Evolutionary conservation across 2,329 filamentous ascomycete genomes (phyloP).

Genomic region (Aureobasidium uvarum): DNA sequence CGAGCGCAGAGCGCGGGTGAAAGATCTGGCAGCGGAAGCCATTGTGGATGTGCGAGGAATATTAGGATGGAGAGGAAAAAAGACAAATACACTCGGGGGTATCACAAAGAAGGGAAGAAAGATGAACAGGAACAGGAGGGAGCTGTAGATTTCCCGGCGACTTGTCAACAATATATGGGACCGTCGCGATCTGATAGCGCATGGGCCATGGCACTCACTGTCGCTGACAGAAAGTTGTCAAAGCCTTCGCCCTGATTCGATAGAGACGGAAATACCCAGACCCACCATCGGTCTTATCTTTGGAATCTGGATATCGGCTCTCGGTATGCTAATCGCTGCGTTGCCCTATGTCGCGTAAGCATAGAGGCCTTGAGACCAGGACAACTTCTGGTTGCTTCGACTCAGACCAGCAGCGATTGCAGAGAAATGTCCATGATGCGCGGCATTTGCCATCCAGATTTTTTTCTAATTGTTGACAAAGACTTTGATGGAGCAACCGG

Average conservation of each 20-base stretch:
- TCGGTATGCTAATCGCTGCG: neutral
- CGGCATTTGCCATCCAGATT: conserved; percentile 13
- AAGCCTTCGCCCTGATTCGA: conserved; percentile 26
- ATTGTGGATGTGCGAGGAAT: conserved; percentile 32
- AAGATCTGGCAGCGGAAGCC: conserved; percentile 41
- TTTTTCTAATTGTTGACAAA: conserved; percentile 17
- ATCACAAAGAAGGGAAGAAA: conserved; percentile 26
- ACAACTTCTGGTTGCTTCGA: neutral
- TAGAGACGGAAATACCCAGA: conserved; percentile 24
- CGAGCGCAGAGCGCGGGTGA: conserved; percentile 45
- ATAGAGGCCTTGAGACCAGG: neutral
- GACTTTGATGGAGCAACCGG: conserved; percentile 6
- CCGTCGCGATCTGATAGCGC: conserved; percentile 20
- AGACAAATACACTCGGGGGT: conserved; percentile 16
- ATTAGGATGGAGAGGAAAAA: conserved; percentile 1
- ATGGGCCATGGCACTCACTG: conserved; percentile 11
- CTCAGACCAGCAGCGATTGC: too few relatives aligned
- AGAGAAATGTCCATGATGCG: neutral
- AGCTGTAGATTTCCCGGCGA: conserved; percentile 9
- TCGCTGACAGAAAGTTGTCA: conserved; percentile 25
- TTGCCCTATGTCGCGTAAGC: neutral
- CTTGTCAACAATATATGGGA: conserved; percentile 24
- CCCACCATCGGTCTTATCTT: conserved; percentile 24
- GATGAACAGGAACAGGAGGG: neutral
- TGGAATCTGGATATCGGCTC: conserved; percentile 4